Evolutionary conservation across 768 basidiomycete species (phyloP).

Genomic region (Lactarius sp.): DNA sequence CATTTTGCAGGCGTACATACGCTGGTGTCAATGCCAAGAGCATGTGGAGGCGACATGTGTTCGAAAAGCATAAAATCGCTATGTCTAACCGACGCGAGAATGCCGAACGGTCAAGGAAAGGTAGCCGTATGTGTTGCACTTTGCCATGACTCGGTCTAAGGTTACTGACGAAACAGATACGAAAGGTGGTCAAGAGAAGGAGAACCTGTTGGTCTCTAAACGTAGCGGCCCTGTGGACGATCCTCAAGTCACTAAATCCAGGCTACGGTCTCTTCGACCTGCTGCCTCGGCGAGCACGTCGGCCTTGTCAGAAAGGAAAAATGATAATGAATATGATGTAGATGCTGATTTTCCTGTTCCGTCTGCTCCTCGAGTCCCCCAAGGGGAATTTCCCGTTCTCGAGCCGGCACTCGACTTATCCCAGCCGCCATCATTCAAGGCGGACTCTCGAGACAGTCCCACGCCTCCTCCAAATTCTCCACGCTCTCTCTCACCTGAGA

Average conservation of each 20-base stretch:
- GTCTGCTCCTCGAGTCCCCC: conserved; percentile 22
- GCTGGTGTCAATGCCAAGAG: conserved; percentile 86
- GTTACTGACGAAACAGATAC: conserved; percentile 42
- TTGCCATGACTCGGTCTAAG: conserved; percentile 5
- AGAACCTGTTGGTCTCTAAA: conserved; percentile 35
- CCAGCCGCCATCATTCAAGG: conserved; percentile 14
- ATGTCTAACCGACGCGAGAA: conserved; percentile 83
- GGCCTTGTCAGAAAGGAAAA: conserved; percentile 23
- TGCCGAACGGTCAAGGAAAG: conserved; percentile 50
- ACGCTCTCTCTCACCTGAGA: conserved; percentile 16
- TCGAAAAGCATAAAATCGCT: conserved; percentile 86
- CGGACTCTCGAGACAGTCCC: conserved; percentile 19
- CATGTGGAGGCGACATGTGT: conserved; percentile 88
- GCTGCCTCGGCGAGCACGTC: conserved; percentile 15
- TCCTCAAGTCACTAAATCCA: conserved; percentile 16
- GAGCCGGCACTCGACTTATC: conserved; percentile 21
- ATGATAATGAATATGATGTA: conserved; percentile 21
- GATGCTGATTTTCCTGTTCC: conserved; percentile 18
- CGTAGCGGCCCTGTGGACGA: conserved; percentile 20
- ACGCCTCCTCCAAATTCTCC: conserved; percentile 26
- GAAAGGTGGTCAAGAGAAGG: conserved; percentile 47
- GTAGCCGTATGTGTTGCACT: conserved; percentile 47
- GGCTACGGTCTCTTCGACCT: conserved; percentile 26
- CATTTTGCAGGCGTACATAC: conserved; percentile 79
- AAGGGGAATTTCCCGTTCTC: conserved; percentile 23